Conservation (phyloP, 768 basidiomycete species). For the Pisolithus tinctorius region DNA sequence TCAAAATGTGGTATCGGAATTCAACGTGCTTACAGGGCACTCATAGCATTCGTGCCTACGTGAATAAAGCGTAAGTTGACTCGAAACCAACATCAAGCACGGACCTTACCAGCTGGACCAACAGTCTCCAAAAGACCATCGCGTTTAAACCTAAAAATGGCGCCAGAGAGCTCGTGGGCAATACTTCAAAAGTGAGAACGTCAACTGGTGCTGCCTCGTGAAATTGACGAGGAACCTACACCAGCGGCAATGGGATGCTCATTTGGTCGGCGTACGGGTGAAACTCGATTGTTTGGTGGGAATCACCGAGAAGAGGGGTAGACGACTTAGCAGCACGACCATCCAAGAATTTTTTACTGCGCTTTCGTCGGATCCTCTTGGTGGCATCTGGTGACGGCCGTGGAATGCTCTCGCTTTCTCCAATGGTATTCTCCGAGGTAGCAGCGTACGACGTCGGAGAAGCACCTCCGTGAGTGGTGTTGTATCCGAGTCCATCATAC, state of each 20-base stretch:
- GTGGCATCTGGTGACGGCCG: constrained; percentile 41
- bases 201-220: neutral
- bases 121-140: constrained; percentile 84
- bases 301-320: constrained; percentile 59
- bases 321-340: constrained; percentile 25
- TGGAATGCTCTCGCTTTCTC: constrained; percentile 17
- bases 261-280: constrained; percentile 49
- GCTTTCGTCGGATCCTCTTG: constrained; percentile 63
- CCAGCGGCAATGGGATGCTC: constrained; percentile 75
- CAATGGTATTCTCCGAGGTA: constrained; percentile 24
- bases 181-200: constrained; percentile 39
- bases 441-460: constrained; percentile 37
- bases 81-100: neutral
- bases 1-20: neutral
- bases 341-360: constrained; percentile 52
- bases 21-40: constrained; percentile 42
- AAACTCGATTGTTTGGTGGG: constrained; percentile 54
- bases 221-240: constrained; percentile 37
- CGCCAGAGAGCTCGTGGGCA: constrained; percentile 69
- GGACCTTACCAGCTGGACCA: constrained; percentile 69
- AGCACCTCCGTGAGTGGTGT: constrained; percentile 24
- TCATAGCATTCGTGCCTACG: constrained; percentile 72
- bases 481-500: constrained; percentile 38
- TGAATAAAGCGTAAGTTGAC: neutral
- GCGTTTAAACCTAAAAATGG: constrained; percentile 67